Conservation (phyloP, 495 filamentous ascomycete species). For the Neurospora discreta region DNA sequence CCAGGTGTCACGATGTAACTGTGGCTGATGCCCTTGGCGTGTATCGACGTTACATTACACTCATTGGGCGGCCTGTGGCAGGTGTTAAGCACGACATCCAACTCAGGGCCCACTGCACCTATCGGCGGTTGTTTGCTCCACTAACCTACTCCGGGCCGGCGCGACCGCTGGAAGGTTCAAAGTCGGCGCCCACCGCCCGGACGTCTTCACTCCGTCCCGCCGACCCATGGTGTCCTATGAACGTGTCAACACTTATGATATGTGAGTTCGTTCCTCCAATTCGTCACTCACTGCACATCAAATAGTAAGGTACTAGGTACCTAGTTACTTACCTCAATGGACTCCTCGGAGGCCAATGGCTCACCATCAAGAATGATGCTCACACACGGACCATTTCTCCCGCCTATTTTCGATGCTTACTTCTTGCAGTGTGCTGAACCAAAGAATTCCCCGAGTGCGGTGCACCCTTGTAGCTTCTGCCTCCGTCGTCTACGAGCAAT, state of each 20-base stretch:
- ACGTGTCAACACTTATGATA: neutral
- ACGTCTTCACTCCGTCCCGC: neutral
- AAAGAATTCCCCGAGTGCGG: neutral
- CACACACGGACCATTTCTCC: neutral
- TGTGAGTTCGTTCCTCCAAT: too few species aligned
- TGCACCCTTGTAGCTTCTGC: neutral
- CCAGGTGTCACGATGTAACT: neutral
- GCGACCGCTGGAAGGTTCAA: neutral
- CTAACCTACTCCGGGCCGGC: neutral
- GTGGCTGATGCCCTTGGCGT: neutral
- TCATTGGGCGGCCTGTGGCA: neutral
- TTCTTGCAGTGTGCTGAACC: too few species aligned
- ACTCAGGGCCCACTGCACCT: neutral
- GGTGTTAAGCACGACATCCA: neutral
- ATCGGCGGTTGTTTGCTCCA: neutral
- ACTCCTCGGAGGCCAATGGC: neutral
- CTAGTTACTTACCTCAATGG: too few species aligned
- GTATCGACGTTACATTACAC: neutral
- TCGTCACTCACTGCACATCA: neutral
- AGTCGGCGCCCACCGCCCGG: neutral
- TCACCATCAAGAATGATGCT: neutral
- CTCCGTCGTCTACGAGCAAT: neutral
- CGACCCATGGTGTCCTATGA: neutral
- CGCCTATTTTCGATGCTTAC: neutral
- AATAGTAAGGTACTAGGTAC: too few species aligned